Evolutionary conservation across 805 yeast species (phyloP), one percentile per base, ranked within the genome.

Genomic region (Lachancea cidri): DNA sequence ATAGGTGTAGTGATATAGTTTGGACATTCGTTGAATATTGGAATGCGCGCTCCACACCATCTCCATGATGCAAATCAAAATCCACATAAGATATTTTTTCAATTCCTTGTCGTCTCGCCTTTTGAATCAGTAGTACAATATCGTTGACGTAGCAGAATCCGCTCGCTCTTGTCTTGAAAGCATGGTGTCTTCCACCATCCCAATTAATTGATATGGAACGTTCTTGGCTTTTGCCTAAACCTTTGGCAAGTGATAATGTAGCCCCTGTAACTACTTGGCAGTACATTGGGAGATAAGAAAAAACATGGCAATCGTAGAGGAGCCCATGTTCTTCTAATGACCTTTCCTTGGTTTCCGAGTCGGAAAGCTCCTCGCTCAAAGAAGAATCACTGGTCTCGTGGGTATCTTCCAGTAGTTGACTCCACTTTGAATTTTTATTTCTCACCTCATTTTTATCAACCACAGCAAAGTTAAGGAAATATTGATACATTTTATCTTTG

Each of bases 111-210:
- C 67, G 64, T 25, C 89, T 57, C 11, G 83, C 64, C 29, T 65
- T 60, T 34, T 71, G 66, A 3, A 83, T 77, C 0, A 76, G 73
- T 11, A 84, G 52, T 0, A 77, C 81, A 5, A 82, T 72, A 52
- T 84, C 94, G 49, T 83, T 83, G 2, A 81, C 64, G 52, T 83
- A 83, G 53, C 93, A 83, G 53, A 79, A 83, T 2, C 91, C 91
- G 8, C 82, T 69, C 1, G 86, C 84, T 25, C 53, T 63, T 0
- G 70, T 50, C 48, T 71, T 72, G 34, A 62, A 66, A 4, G 80
- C 79, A 58, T 83, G 93, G 54, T 83, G 93, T 36, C 89, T 60
- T 1, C 93, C 94, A 5, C 94, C 94, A 52, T 77, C 75, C 88
- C 88, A 84, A 53, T 82, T 82, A 34, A 84, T 67, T 2, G 74